Evolutionary conservation across 2,329 filamentous ascomycete genomes (phyloP), one percentile per base, ranked within the genome.

Genomic region (Fusarium denticulatum): DNA sequence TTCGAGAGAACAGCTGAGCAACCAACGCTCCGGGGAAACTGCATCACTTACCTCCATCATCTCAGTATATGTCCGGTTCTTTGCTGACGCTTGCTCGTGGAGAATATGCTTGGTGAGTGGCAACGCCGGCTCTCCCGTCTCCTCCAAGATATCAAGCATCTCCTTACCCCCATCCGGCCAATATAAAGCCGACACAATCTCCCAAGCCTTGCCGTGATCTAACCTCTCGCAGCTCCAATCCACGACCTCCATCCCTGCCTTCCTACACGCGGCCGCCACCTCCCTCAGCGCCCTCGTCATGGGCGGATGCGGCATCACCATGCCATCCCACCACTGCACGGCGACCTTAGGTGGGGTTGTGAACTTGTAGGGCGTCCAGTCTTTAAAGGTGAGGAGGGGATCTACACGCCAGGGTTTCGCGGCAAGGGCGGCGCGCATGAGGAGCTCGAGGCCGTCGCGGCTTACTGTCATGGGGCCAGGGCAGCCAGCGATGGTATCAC

Each of bases 101-200:
- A 89, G 82, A 61, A 92, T 91, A 77, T 88, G 90, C 64, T 88
- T 83, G 1, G 88, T 86, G 3, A 93, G 81, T 0, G 90, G 89
- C 2, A 87, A 81, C 77, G 86, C 83, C 0, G 90, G 89, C 76
- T 93, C 91, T 5, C 87, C 87, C 0, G 86, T 86, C 4, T 83
- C 82, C 6, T 85, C 82, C 5, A 93, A 83, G 1, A 86, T 83
- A 6, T 83, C 83, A 3, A 80, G 79, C 37, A 88, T 87, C 65
- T 89, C 86, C n/a, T 83, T 81, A 5, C 86, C 91, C 32, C 89
- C 90, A 71, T 93, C 91, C 4, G 85, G 80, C 79, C 89, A 92
- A 77, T 91, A 91, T 5, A 90, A 75, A 3, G 72, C 71, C 5
- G 77, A 77, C n/a, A 73, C 28, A 18, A 88, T 82, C 11, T 89